Conservation (phyloP, 2,329 filamentous ascomycete genomes). For the Orbilia brochopaga region DNA sequence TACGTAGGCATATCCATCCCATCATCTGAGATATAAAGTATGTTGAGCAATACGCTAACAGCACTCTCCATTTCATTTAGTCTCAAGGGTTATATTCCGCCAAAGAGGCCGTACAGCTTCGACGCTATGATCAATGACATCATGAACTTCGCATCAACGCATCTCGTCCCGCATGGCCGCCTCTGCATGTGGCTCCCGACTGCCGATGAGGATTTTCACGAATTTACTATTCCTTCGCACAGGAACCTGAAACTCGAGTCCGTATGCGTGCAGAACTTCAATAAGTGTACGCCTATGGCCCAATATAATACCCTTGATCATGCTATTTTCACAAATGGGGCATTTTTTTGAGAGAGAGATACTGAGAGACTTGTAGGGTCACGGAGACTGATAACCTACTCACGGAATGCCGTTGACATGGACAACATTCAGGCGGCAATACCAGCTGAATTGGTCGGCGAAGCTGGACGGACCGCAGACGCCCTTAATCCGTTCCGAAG, state of each 20-base stretch:
- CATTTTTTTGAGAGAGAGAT: conserved; percentile 10
- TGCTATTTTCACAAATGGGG: background rate
- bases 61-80: no score
- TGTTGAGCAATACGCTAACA: conserved; percentile 2
- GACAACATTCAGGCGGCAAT: conserved; percentile 53
- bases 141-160: conserved; percentile 76
- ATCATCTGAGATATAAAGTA: background rate
- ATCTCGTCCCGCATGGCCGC: conserved; percentile 77
- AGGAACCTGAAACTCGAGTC: conserved; percentile 74
- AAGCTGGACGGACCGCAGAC: conserved; percentile 66
- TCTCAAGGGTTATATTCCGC: conserved; percentile 73
- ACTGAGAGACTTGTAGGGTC: conserved; percentile 66
- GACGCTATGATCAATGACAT: conserved; percentile 88
- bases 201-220: conserved; percentile 76
- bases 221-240: conserved; percentile 78
- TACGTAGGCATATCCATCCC: conserved; percentile 62
- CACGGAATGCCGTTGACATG: conserved; percentile 66
- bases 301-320: conserved; percentile 10
- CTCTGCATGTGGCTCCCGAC: conserved; percentile 98
- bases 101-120: conserved; percentile 92
- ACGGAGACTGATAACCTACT: conserved; percentile 83
- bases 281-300: conserved; percentile 69
- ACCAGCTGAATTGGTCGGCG: conserved; percentile 56
- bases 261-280: conserved; percentile 84
- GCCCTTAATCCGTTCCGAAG: conserved; percentile 72